A percentile compares a stretch with the other conserved stretches of the same genome.
Evolutionary conservation across 352 stramenopile genomes (phyloP).

Genomic region (Globisporangium apiculatum): DNA sequence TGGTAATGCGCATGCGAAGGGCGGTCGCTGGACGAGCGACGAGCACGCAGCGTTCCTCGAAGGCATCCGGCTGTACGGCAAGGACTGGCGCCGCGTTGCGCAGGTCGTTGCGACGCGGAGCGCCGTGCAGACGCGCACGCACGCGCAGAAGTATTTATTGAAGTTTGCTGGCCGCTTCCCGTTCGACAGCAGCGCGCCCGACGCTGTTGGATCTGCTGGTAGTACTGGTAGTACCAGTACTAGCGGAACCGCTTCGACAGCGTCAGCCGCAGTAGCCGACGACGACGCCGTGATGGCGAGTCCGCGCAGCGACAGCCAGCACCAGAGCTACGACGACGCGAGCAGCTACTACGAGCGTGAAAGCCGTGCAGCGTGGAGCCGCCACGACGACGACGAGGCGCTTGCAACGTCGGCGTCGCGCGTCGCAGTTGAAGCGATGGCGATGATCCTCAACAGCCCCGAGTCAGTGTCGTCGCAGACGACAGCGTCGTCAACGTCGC

Average conservation of each 20-base stretch:
- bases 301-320: not conserved
- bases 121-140: slow-evolving; percentile 84
- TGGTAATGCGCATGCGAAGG: slow-evolving; percentile 39
- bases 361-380: slow-evolving; percentile 23
- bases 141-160: slow-evolving; percentile 91
- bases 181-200: slow-evolving; percentile 32
- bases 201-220: no score
- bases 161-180: slow-evolving; percentile 83
- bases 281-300: slow-evolving; percentile 2
- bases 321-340: not conserved
- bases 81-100: slow-evolving; percentile 81
- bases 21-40: slow-evolving; percentile 82
- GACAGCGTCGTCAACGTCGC: not conserved
- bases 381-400: slow-evolving; percentile 11
- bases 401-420: slow-evolving; percentile 12
- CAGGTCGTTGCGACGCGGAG: slow-evolving; percentile 79
- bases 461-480: slow-evolving; percentile 9
- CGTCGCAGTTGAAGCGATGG: slow-evolving; percentile 45
- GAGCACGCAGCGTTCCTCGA: slow-evolving; percentile 84
- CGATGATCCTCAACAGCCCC: slow-evolving; percentile 71
- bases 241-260: no score
- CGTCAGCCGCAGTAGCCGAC: not conserved
- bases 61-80: slow-evolving; percentile 81
- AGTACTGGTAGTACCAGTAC: no score
- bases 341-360: not conserved